Evolutionary conservation across 2,329 filamentous ascomycete genomes (phyloP), one percentile per base, ranked within the genome.

Genomic region (Fusarium sp.): DNA sequence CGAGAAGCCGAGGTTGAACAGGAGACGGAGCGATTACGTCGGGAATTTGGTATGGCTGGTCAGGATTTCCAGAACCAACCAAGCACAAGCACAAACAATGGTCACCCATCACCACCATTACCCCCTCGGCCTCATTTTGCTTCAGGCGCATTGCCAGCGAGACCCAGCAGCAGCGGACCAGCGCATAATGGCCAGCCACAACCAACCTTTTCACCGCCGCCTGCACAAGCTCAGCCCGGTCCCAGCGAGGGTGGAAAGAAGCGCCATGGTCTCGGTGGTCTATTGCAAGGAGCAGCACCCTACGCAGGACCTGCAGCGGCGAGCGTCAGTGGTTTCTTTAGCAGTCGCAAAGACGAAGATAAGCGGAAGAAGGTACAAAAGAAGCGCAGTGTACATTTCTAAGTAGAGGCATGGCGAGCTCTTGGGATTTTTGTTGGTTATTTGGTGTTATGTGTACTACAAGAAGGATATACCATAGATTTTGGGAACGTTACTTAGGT

Each of bases 21-120:
- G 66, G 95, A 99, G 81, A 98, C 96, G 1, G 93, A 96, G 77
- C 86, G 94, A 3, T 82, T 99, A 37, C 84, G 88, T 23, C 87
- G 84, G 70, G 79, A 90, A 72, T 94, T 93, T 73, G 91, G 92
- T 49, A 83, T 88, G 46, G 79, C 84, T 52, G 83, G 83, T 1
- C 84, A 86, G 74, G 77, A 71, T 42, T 75, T 71, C 31, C 51
- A 46, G 12, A 80, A 68, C 48, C 65, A 59, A n/a, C 49, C 68
- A n/a, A 59, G 52, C 45, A 51, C 65, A 21, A 12, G 34, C 9
- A 37, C 34, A 37, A 37, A 37, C 34, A 37, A 37, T 12, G 50
- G 60, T 52, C 67, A 58, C 37, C 71, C 78, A 4, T 75, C 76
- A 18, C 74, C 83, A 7, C 75, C 76, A 4, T 77, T 83, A 7